Base-by-base conservation (phyloP, 2,329 filamentous ascomycete species). In the Pyrenochaeta sp. region DNA sequence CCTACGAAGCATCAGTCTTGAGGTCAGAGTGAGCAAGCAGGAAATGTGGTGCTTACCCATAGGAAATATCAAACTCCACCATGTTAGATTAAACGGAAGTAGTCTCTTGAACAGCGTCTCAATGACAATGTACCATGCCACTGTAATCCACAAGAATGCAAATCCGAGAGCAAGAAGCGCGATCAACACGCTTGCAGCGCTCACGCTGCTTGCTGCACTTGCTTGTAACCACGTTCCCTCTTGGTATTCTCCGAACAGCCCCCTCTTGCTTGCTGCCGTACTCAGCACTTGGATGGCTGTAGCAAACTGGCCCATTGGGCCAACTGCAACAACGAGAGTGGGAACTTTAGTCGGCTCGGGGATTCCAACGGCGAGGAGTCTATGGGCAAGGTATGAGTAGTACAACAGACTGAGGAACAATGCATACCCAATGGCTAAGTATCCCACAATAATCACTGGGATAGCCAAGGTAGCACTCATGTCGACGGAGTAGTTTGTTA, bases 51-150 rank as follows among this genome's bases (percentile, higher is more conserved):
- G 30, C 54, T 31, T 55, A 60, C 51, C 52, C 54, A 59, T 64
- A 15, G 63, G 63, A 37, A 59, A 67, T 7, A 62, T 61, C 51
- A 61, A 41, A 14, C 52, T 60, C 55, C 57, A 60, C 59, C 57
- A 62, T n/a, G 58, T 51, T 44, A 64, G 32, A 17, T 45, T 58
- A n/a, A 54, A 61, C 2, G 61, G 51, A 20, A 64, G 30, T 29
- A 52, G 48, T 12, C 44, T 56, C 42, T 60, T 52, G 7, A 60
- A 37, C 2, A 52, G 21, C 21, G 45, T 46, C 35, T 64, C 61
- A 4, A 60, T 10, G 9, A 61, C 45, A 23, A 58, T 41, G n/a
- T 60, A 64, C 61, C 58, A 60, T 7, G 52, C 40, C 11, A 61
- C 41, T 4, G 52, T 53, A 5, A 64, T 55, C 54, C 56, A 60